Evolutionary conservation across 768 basidiomycete genomes (phyloP), one percentile per base, ranked within the genome.

Genomic region (Saitozyma podzolica): DNA sequence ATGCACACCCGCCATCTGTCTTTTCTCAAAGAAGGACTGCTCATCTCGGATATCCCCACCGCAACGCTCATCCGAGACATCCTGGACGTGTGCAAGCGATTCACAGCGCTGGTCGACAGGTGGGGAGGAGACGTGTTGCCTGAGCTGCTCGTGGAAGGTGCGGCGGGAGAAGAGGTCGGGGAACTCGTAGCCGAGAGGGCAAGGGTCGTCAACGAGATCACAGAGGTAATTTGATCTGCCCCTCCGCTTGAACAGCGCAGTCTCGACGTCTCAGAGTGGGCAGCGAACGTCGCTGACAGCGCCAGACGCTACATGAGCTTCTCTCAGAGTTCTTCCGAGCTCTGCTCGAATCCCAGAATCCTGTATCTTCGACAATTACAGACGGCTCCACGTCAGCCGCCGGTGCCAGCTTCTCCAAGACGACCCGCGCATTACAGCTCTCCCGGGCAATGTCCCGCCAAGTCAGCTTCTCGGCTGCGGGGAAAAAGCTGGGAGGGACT

Each of bases 71-170:
- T 93, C 45, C 86, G 87, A 16, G 83, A 86, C 40, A 87, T 94
- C 59, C 82, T 95, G 54, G 90, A 91, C 67, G 83, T 89, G 9
- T 94, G 91, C 75, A 91, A 91, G 73, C 84, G 87, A 9, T 91
- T 95, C 73, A 88, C 88, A n/a, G 91, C 86, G 8, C 87, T 91
- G 65, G 85, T 94, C 0, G 92, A 94, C 78, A 82, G 92, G 56
- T 96, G 92, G 92, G 91, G 91, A 11, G 92, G 92, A 0, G 91
- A 94, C 73, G 86, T 94, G 9, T 81, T 94, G 2, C 92, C 92
- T 11, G 90, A 88, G 0, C 82, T 94, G 51, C 78, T 94, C 47
- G 88, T 87, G 65, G 92, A 92, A 74, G 90, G 90, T 13, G 83
- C 85, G 7, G 84, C 81, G 6, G 82, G 82, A 19, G 85, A 85